Evolutionary conservation across 345 rosid genomes (phyloP).

Genomic region (Draba incana): DNA sequence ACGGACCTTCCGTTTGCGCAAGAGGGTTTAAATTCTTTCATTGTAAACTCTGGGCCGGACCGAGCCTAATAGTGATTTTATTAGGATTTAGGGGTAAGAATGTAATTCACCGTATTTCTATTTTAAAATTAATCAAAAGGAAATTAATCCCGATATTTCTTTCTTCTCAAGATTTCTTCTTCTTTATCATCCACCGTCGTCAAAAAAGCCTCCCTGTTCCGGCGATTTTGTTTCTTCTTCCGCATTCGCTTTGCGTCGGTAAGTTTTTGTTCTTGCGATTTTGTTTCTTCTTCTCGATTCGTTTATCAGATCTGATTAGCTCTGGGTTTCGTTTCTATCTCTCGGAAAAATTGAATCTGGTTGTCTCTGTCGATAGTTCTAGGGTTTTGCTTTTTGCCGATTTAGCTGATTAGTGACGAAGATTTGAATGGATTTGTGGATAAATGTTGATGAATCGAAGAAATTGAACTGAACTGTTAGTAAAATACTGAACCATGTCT

Average conservation of each 20-base stretch:
- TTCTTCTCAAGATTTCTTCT: too few relatives aligned
- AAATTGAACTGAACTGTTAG: slow-evolving; percentile 1
- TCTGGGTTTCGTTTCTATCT: slow-evolving; percentile 22
- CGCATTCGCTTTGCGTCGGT: background rate
- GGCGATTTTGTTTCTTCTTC: too few relatives aligned
- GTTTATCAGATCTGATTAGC: slow-evolving; percentile 4
- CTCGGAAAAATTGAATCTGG: slow-evolving; percentile 16
- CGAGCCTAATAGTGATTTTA: too few relatives aligned
- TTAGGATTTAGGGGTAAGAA: too few relatives aligned
- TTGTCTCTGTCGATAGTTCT: slow-evolving; percentile 13
- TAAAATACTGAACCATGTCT: background rate
- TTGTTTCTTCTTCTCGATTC: background rate
- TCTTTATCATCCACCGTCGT: too few relatives aligned
- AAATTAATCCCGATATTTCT: too few relatives aligned
- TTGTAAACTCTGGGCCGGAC: too few relatives aligned
- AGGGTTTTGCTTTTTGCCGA: slow-evolving; percentile 29
- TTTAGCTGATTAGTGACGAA: slow-evolving; percentile 5
- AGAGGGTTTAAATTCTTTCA: too few relatives aligned
- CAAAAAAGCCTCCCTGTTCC: too few relatives aligned
- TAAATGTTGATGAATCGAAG: slow-evolving; percentile 1
- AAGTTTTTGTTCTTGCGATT: background rate
- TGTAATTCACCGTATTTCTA: too few relatives aligned
- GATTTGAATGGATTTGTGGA: slow-evolving; percentile 20
- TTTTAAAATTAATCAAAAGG: too few relatives aligned
- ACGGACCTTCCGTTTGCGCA: too few relatives aligned